Evolutionary conservation across 108 stramenopile genomes (phyloP), one percentile per base, ranked within the genome.

Genomic region (Chaetoceros tenuissimus): DNA sequence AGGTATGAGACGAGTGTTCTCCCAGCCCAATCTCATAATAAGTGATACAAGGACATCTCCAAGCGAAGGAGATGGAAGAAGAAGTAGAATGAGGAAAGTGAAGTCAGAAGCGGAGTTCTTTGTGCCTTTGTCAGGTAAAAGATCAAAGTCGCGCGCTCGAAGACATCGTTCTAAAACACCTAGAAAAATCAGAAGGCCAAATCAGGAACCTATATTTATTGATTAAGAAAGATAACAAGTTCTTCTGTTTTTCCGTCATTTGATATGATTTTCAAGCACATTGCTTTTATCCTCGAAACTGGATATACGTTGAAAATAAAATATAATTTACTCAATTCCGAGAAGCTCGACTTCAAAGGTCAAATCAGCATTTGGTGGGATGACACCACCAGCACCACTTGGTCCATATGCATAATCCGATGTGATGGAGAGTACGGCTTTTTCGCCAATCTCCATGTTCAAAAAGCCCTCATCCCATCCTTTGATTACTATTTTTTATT

Each of bases 361-460:
- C 25, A 89, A 63, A 69, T 85, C 82, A 18, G 88, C 88, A 64
- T 89, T 81, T 57, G 84, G 84, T 25, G 96, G 96, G 52, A 96
- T 94, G 5, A 94, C 82, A 13, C 86, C 86, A 3, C 85, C 83
- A 0, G 89, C 89, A 31, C 91, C 91, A 2, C 78, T 59, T 8
- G 59, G 46, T 27, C 96, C 96, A 62, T 96, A 96, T 22, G 84
- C 96, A 60, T 80, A 86, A 59, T 87, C 85, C 46, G 73, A 63
- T 0, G 92, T 72, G 40, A 96, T 92, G 8, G 61, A 43, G 10
- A 96, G 64, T 55, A 68, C 69, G 0, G 89, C 79, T 58, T 85
- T 85, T 67, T 92, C 94, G 10, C 88, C 88, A 24, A 86, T 47
- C 40, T 60, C 63, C 81, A 89, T 79, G 60, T 64, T 31, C 28